Base-by-base conservation (phyloP, 306 rosid genomes). In the Fragaria nilgerrensis region DNA sequence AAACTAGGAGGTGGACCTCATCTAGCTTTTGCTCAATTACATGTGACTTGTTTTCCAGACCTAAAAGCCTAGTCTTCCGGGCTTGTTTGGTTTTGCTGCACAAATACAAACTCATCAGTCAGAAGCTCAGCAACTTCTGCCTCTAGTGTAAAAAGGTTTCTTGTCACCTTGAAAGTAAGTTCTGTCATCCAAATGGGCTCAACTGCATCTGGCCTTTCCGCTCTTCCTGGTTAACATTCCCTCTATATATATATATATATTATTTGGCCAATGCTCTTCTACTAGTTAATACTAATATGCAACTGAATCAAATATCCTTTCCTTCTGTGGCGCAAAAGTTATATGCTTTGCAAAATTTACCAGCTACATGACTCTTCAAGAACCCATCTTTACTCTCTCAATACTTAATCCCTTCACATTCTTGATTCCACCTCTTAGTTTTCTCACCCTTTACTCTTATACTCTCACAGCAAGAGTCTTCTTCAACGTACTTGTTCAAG, bases 1-100 rank as follows among this genome's bases (percentile, higher is more conserved):
- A 76, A 76, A 73, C 64, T 79, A 59, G 63, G 70, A 37, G 81
- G 94, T 87, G 93, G 91, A 82, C 80, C 79, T 73, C 9, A 43
- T 43, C 0, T 0, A 37, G 20, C 75, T 48, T 49, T 71, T 34
- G 1, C 4, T 19, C 20, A 61, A 61, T 25, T 27, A 15, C 9
- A 61, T 2, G 47, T 72, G 47, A 25, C 63, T 19, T 17, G 36
- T 17, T 39, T 5, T 39, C 43, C 9, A 29, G 19, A 14, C 16
- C 67, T 61, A 61, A 13, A 56, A 56, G 63, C 63, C 63, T 22
- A 0, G 67, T 23, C 2, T 61, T 61, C 12, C 2, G 3, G 61
- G 44, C 23, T 70, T 48, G 74, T 70, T 55, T 48, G 43, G 43
- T 49, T 8, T 48, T 16, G 44, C 29, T 23, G 22, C 3, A 34